These are phyloP conservation scores for Populus davidiana DNA, from an alignment of 345 rosid species.

Conservation along the genomic window DNA sequence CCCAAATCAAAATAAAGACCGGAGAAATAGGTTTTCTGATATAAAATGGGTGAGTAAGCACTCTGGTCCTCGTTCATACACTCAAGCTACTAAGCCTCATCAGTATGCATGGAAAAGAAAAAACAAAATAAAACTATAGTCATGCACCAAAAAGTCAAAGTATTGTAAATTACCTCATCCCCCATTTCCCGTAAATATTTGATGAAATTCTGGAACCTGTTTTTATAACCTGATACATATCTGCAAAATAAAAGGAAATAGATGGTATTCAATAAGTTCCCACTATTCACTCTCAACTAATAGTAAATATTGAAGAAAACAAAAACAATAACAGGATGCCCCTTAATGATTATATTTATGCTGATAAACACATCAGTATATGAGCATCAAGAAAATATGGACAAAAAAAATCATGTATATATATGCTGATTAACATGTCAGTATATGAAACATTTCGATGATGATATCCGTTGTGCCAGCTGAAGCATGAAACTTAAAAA, in stretches of 20 bases:
- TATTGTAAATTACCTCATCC: constrained; percentile 67
- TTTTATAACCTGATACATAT: constrained; percentile 93
- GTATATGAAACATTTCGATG: background rate
- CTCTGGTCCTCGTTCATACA: background rate
- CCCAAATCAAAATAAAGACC: background rate
- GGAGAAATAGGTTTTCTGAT: background rate
- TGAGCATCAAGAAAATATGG: no score
- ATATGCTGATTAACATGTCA: background rate
- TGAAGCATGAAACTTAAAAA: background rate
- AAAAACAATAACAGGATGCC: background rate
- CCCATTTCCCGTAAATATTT: constrained; percentile 94
- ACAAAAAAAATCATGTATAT: background rate
- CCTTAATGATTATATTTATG: background rate
- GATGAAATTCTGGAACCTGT: constrained; percentile 96
- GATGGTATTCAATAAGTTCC: background rate
- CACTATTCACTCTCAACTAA: background rate
- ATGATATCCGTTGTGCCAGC: background rate
- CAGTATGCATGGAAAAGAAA: background rate
- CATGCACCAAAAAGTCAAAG: constrained; percentile 1
- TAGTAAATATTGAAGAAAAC: background rate
- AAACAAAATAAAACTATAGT: background rate
- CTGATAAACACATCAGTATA: background rate
- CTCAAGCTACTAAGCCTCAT: background rate
- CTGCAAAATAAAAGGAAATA: constrained; percentile 50
- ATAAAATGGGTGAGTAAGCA: background rate